Evolutionary conservation across 108 stramenopile species (phyloP).

Genomic region (Chaetoceros muelleri): DNA sequence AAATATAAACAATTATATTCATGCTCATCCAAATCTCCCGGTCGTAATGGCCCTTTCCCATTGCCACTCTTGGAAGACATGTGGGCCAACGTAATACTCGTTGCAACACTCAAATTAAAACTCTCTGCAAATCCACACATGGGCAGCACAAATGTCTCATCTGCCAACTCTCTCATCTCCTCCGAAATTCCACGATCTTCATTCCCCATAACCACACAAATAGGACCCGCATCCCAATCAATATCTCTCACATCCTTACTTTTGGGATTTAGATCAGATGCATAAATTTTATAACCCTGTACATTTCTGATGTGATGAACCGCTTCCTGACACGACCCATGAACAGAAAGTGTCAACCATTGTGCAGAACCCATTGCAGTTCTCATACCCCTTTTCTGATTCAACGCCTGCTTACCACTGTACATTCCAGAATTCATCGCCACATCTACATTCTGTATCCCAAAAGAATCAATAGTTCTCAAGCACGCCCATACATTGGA

Average conservation of each 20-base stretch:
- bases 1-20: constrained; percentile 56
- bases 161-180: constrained; percentile 44
- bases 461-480: constrained; percentile 83
- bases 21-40: constrained; percentile 62
- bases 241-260: constrained; percentile 57
- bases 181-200: constrained; percentile 77
- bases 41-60: constrained; percentile 48
- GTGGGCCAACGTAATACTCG: constrained; percentile 70
- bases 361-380: constrained; percentile 69
- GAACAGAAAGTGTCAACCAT: constrained; percentile 47
- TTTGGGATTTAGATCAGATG: constrained; percentile 58
- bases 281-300: constrained; percentile 54
- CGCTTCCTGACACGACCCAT: constrained; percentile 14
- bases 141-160: constrained; percentile 71
- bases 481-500: constrained; percentile 93
- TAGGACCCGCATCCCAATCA: constrained; percentile 51
- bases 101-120: constrained; percentile 83
- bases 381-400: constrained; percentile 64
- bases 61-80: constrained; percentile 43
- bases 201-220: constrained; percentile 90
- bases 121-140: constrained; percentile 88
- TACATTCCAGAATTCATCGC: constrained; percentile 50
- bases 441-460: constrained; percentile 70
- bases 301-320: constrained; percentile 19
- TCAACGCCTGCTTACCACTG: constrained; percentile 51